These are phyloP conservation scores for Pueraria montana DNA, from an alignment of 306 rosid species.

Conservation along the genomic window DNA sequence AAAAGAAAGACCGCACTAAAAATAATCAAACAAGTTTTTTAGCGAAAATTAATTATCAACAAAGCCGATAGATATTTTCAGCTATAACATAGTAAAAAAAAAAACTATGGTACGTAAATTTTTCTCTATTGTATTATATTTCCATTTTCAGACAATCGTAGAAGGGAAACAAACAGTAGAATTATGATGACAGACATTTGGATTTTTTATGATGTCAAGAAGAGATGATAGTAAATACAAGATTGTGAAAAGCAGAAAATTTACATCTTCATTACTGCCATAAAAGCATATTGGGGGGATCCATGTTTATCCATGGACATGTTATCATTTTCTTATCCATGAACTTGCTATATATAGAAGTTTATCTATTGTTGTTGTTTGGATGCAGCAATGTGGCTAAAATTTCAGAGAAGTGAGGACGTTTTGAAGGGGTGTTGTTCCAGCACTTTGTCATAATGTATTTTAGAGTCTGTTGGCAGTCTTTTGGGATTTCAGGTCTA, in stretches of 20 bases:
- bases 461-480: constrained; percentile 84
- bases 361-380: constrained; percentile 66
- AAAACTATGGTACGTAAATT: background rate
- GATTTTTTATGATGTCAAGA: constrained; percentile 25
- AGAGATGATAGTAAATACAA: constrained; percentile 27
- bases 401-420: constrained; percentile 90
- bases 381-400: constrained; percentile 66
- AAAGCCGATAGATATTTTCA: background rate
- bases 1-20: background rate
- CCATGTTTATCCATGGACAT: constrained; percentile 47
- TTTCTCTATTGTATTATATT: background rate
- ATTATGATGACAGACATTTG: constrained; percentile 38
- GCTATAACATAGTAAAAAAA: background rate
- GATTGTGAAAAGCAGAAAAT: constrained; percentile 39
- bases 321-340: constrained; percentile 44
- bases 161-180: background rate
- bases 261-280: constrained; percentile 60
- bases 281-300: constrained; percentile 42
- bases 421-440: constrained; percentile 92
- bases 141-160: background rate
- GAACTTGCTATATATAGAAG: constrained; percentile 18
- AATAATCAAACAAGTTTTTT: background rate
- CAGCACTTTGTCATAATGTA: constrained; percentile 88
- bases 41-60: too few species aligned
- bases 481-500: constrained; percentile 95